Evolutionary conservation across 1,284 basidiomycete species (phyloP).

Genomic region (Thecaphora thlaspeos): DNA sequence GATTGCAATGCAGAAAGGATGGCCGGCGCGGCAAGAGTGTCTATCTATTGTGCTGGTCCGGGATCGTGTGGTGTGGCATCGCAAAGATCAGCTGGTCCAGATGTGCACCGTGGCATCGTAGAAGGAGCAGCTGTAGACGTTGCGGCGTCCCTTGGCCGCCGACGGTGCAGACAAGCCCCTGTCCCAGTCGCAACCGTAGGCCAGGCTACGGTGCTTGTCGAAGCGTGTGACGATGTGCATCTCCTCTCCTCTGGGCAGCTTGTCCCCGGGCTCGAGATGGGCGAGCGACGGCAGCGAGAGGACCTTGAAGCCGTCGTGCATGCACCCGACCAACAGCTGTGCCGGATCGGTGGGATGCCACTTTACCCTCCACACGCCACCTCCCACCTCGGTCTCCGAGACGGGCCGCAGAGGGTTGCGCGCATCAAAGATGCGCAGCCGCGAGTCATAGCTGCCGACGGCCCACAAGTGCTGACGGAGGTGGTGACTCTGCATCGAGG

Average conservation of each 20-base stretch:
- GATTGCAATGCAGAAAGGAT: too few species aligned
- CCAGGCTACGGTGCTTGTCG: constrained; percentile 77
- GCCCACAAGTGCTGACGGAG: constrained; percentile 77
- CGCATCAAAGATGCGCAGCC: constrained; percentile 78
- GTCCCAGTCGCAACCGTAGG: constrained; percentile 96
- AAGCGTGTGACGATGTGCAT: constrained; percentile 64
- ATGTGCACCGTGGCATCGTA: constrained; percentile 84
- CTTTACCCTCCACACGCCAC: constrained; percentile 92
- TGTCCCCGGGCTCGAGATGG: constrained; percentile 2
- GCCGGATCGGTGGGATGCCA: constrained; percentile 74
- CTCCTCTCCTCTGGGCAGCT: constrained; percentile 18
- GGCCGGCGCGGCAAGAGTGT: too few species aligned
- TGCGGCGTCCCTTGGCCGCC: constrained; percentile 58
- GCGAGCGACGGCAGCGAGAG: constrained; percentile 8
- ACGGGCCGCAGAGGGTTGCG: constrained; percentile 70
- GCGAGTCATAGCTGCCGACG: constrained; percentile 89
- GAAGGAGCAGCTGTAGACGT: constrained; percentile 90
- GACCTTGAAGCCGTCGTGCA: constrained; percentile 92
- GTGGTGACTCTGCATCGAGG: constrained; percentile 82
- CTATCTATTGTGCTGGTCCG: too few species aligned
- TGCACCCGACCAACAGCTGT: constrained; percentile 81
- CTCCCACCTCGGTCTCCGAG: constrained; percentile 70
- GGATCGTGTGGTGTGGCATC: too few species aligned
- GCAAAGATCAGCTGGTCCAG: constrained; percentile 63
- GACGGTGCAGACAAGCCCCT: constrained; percentile 34